Conservation (phyloP, 768 basidiomycete genomes). For the Tricholomella constricta region DNA sequence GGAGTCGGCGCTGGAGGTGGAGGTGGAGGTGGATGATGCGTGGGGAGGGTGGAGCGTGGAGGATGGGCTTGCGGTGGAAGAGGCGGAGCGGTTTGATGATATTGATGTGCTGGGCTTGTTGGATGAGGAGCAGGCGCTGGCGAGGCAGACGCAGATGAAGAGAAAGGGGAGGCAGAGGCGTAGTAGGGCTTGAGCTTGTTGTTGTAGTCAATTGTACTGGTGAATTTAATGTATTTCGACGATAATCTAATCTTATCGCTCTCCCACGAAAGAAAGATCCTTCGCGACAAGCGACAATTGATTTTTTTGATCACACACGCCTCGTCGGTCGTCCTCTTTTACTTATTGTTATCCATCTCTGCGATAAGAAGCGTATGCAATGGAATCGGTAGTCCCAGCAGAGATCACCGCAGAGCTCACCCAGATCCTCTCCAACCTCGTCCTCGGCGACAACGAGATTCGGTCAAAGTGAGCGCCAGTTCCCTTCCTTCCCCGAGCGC, state of each 20-base stretch:
- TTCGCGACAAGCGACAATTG: no score
- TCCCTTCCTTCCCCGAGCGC: not conserved
- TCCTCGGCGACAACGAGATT: constrained; percentile 82
- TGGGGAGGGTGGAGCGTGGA: constrained; percentile 50
- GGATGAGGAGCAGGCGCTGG: constrained; percentile 37
- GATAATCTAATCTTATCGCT: no score
- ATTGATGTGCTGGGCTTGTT: constrained; percentile 43
- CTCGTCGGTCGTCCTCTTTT: no score
- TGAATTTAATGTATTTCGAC: no score
- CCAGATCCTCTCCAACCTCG: constrained; percentile 83
- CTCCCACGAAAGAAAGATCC: no score
- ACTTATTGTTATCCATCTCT: no score
- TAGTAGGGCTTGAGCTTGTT: no score
- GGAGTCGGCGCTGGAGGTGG: constrained; percentile 19
- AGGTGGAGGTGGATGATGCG: constrained; percentile 21
- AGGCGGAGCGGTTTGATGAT: constrained; percentile 53
- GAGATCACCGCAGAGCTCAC: constrained; percentile 78
- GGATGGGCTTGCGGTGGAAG: constrained; percentile 49
- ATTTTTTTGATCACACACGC: no score
- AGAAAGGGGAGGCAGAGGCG: constrained; percentile 1
- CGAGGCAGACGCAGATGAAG: constrained; percentile 8
- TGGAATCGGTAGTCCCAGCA: constrained; percentile 58
- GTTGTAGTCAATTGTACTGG: no score
- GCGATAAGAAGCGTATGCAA: no score
- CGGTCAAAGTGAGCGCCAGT: constrained; percentile 57